These are phyloP conservation scores for Leptodermis oblonga DNA, from an alignment of 257 asterid species.

Conservation along the genomic window DNA sequence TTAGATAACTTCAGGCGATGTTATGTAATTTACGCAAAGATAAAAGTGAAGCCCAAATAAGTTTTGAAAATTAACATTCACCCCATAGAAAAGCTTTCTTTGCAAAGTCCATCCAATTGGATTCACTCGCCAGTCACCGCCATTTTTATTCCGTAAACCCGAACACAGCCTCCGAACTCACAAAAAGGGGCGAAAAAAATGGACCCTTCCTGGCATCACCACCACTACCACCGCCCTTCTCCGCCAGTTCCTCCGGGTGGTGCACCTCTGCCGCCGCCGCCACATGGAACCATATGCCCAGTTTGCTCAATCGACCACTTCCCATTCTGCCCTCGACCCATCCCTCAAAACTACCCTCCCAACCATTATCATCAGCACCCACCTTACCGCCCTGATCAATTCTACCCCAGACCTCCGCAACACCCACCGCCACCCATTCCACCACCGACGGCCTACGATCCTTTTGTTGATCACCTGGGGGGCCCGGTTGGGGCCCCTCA, in stretches of 20 bases:
- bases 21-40: no score
- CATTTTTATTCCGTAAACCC: not conserved
- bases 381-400: conserved; percentile 34
- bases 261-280: conserved; percentile 13
- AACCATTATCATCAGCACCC: conserved; percentile 35
- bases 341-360: conserved; percentile 35
- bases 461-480: conserved; percentile 48
- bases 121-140: no score
- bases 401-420: conserved; percentile 25
- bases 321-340: conserved; percentile 58
- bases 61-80: not conserved
- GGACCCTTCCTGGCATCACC: conserved; percentile 25
- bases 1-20: no score
- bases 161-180: not conserved
- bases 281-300: conserved; percentile 18
- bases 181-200: not conserved
- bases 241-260: conserved; percentile 1
- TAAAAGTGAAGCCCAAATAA: no score
- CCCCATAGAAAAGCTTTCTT: not conserved
- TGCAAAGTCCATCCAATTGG: not conserved
- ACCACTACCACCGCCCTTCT: conserved; percentile 7
- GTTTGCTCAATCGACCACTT: conserved; percentile 54
- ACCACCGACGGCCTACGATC: conserved; percentile 39
- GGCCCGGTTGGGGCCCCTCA: conserved; percentile 30
- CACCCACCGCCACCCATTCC: conserved; percentile 40